phyloP scores from a whole-genome alignment of 306 rosid genomes.

The Elaeagnus macrophylla region DNA sequence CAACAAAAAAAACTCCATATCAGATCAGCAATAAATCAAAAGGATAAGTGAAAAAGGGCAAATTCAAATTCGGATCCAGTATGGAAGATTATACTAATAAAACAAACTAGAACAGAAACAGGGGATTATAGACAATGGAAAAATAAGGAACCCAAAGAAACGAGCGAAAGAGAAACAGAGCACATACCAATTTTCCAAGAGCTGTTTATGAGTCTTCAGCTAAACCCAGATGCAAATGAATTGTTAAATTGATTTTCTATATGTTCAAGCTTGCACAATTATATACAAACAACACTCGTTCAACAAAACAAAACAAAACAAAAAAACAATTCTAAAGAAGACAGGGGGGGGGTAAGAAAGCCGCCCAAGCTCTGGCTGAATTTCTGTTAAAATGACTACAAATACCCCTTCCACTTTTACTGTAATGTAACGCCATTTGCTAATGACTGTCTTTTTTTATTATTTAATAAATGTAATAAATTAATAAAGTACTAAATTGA shows the following conservation, averaged over 20 bases:
- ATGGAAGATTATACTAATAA: conserved; percentile 2
- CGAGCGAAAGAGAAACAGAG: conserved; percentile 6
- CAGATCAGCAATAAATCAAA: neutral
- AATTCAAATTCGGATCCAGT: conserved; percentile 23
- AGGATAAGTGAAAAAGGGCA: neutral
- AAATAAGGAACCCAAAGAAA: neutral
- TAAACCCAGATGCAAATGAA: conserved; percentile 12
- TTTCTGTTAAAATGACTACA: too few species aligned
- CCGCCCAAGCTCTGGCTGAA: too few species aligned
- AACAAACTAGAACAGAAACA: conserved; percentile 12
- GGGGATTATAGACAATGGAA: neutral
- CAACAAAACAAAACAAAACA: too few species aligned
- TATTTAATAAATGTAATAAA: too few species aligned
- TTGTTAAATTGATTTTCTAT: neutral
- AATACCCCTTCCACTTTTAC: too few species aligned
- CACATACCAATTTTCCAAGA: neutral
- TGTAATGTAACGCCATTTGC: too few species aligned
- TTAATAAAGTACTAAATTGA: too few species aligned
- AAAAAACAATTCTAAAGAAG: neutral
- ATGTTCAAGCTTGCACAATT: neutral
- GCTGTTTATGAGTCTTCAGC: conserved; percentile 4
- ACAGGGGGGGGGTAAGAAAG: too few species aligned
- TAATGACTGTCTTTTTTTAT: too few species aligned
- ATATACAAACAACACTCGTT: neutral
- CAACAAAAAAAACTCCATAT: neutral